Evolutionary conservation across 306 rosid species (phyloP).

Genomic region (Astragalus membranaceus): DNA sequence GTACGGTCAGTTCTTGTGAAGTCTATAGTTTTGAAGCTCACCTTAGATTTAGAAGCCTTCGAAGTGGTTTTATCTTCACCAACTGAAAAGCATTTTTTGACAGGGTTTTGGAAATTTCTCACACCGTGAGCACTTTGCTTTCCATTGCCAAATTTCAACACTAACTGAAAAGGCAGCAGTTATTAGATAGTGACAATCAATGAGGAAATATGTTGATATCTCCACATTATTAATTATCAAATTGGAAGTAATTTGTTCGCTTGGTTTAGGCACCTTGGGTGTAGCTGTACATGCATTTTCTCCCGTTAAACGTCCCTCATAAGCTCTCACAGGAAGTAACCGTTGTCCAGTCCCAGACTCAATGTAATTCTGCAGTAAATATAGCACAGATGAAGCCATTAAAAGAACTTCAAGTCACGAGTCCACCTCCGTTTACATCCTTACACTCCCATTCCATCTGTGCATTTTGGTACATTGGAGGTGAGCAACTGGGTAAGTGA

Average conservation of each 20-base stretch:
- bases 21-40: constrained; percentile 30
- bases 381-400: background rate
- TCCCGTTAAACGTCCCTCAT: constrained; percentile 32
- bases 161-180: no score
- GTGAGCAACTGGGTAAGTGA: no score
- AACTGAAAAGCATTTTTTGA: background rate
- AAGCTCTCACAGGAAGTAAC: constrained; percentile 35
- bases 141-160: background rate
- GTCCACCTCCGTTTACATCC: background rate
- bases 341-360: constrained; percentile 34
- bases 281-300: constrained; percentile 16
- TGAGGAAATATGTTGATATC: no score
- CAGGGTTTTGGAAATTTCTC: background rate
- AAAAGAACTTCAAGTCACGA: background rate
- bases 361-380: constrained; percentile 31
- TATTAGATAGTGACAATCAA: no score
- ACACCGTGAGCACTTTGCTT: constrained; percentile 6
- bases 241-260: constrained; percentile 2
- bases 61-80: constrained; percentile 10
- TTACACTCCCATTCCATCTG: background rate
- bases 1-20: background rate
- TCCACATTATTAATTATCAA: background rate
- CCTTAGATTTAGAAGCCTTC: constrained; percentile 16
- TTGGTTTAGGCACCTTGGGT: constrained; percentile 31
- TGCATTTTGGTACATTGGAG: no score